phyloP scores from a whole-genome alignment of 2,329 filamentous ascomycete species.

The Lizonia empirigonia region DNA sequence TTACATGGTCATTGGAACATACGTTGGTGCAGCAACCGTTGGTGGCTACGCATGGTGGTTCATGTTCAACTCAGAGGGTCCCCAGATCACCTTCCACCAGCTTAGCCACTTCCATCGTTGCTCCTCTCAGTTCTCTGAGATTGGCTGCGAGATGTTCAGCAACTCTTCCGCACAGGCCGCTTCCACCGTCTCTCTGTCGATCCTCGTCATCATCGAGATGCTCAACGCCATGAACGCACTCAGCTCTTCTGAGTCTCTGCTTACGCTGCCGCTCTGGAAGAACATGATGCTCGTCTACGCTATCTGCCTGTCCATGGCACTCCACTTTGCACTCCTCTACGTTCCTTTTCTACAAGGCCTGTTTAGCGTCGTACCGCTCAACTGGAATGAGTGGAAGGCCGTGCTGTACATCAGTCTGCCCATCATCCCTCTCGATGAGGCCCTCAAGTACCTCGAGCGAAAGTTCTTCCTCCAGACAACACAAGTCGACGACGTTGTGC shows the following conservation, averaged over 20 bases:
- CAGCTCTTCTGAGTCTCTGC: slow-evolving; percentile 89
- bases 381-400: slow-evolving; percentile 88
- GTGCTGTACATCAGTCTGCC: slow-evolving; percentile 87
- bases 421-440: slow-evolving; percentile 86
- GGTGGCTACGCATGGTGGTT: slow-evolving; percentile 99
- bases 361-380: slow-evolving; percentile 89
- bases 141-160: slow-evolving; percentile 90
- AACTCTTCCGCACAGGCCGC: slow-evolving; percentile 86
- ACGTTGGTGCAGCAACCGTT: slow-evolving; percentile 93
- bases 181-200: slow-evolving; percentile 89
- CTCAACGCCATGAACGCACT: slow-evolving; percentile 98
- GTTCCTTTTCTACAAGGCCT: slow-evolving; percentile 84
- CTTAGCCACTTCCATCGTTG: slow-evolving; percentile 94
- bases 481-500: slow-evolving; percentile 21
- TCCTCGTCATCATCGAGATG: slow-evolving; percentile 98
- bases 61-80: slow-evolving; percentile 90
- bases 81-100: slow-evolving; percentile 89
- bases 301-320: slow-evolving; percentile 86
- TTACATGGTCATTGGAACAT: slow-evolving; percentile 94
- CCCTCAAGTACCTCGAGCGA: slow-evolving; percentile 76
- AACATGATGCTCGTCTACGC: slow-evolving; percentile 99
- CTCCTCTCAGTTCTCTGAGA: slow-evolving; percentile 80
- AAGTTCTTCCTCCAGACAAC: slow-evolving; percentile 41
- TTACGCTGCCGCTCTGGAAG: slow-evolving; percentile 94
- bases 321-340: slow-evolving; percentile 95